Evolutionary conservation across 2,329 filamentous ascomycete species (phyloP), one percentile per base, ranked within the genome.

Genomic region (Erysiphe neolycopersici): DNA sequence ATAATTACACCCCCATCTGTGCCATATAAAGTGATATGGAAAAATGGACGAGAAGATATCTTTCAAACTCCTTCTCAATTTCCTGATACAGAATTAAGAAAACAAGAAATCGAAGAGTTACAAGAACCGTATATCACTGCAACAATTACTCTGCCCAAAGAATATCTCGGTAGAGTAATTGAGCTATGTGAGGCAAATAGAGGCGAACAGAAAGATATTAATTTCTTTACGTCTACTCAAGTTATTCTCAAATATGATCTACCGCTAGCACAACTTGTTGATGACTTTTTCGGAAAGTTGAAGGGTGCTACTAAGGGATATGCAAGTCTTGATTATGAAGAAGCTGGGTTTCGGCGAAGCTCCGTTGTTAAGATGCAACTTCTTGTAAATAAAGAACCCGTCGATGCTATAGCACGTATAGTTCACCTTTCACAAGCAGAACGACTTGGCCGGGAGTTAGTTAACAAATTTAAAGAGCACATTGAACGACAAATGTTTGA

Each of bases 401-500:
- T 98, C 2, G 89, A 98, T 60, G 89, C 89, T 11, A 84, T 98
- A 16, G 76, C 82, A n/a, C 75, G 87, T 31, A 75, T 98, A 3
- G 72, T 95, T 35, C 89, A 98, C 54, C 62, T 66, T 33, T 83
- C 77, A 12, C 84, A 94, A 59, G 73, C 77, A 0, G 78, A 87
- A 29, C 69, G 81, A 16, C 65, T 94, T 5, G 89, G 84, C 4
- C 69, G 82, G 41, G 67, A 75, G 45, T 98, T 89, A 89, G 87
- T 94, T 5, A 75, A 72, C 36, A 93, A 92, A 60, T 95, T 98
- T 66, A 95, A 93, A 56, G 76, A 94, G 59, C 87, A 95, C 54
- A 87, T 98, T 17, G 81, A 93, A 54, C 68, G 89, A 16, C 89
- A 98, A 59, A 89, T 95, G 76, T 98, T 93, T 32, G 89, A 98